phyloP scores from a whole-genome alignment of 176 grass and related monocot species.

The Paspalum notatum region DNA sequence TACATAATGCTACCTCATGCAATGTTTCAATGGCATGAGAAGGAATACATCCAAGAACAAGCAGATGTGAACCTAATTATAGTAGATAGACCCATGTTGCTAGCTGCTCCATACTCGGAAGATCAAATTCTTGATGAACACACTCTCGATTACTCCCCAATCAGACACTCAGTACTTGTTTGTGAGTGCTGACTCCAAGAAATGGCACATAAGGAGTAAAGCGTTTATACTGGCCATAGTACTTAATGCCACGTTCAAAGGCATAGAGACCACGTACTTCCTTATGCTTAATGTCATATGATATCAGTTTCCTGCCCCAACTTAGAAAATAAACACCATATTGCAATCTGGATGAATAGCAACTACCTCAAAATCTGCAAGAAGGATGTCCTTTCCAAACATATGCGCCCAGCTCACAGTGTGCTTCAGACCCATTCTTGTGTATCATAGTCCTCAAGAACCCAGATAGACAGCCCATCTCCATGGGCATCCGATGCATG shows the following conservation, averaged over 20 bases:
- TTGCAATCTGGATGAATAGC: background rate
- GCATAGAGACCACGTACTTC: background rate
- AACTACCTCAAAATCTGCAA: background rate
- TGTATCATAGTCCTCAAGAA: constrained; percentile 1
- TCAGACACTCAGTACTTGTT: background rate
- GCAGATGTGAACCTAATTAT: background rate
- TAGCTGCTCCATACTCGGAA: background rate
- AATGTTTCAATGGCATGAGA: too few relatives aligned
- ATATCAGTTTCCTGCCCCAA: background rate
- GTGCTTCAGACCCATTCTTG: background rate
- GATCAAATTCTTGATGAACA: background rate
- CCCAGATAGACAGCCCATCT: background rate
- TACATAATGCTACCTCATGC: too few relatives aligned
- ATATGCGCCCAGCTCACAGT: background rate
- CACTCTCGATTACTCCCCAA: background rate
- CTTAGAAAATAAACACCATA: background rate
- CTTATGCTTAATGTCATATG: background rate
- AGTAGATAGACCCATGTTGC: background rate
- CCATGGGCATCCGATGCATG: rapidly evolving
- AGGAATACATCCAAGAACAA: background rate
- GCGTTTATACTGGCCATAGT: background rate
- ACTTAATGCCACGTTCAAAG: background rate
- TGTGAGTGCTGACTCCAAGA: background rate
- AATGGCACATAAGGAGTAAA: background rate
- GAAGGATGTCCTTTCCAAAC: background rate